Evolutionary conservation across 2,329 filamentous ascomycete species (phyloP).

Genomic region (Fusarium fracticaudum): DNA sequence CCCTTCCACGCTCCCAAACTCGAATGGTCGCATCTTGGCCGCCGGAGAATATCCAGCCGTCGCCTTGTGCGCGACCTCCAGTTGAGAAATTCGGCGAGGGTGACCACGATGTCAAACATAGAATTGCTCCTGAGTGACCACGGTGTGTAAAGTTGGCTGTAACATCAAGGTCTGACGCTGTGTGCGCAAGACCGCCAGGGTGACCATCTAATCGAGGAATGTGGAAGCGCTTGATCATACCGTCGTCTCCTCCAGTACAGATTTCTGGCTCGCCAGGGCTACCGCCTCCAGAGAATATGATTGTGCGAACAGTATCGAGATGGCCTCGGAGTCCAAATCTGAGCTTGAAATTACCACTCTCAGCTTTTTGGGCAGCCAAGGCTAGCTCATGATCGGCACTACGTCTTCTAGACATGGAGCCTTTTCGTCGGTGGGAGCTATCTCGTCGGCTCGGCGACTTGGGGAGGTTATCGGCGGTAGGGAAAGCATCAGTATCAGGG

Average conservation of each 20-base stretch:
- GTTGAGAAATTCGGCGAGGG: constrained; percentile 89
- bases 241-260: constrained; percentile 94
- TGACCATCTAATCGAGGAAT: constrained; percentile 81
- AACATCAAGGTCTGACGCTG: constrained; percentile 85
- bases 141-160: constrained; percentile 94
- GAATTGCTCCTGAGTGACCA: constrained; percentile 90
- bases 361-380: constrained; percentile 65
- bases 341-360: constrained; percentile 86
- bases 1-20: constrained; percentile 93
- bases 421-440: constrained; percentile 80
- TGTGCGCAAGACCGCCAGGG: constrained; percentile 55
- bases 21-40: constrained; percentile 93
- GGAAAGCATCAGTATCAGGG: constrained; percentile 89
- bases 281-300: constrained; percentile 96
- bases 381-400: constrained; percentile 74
- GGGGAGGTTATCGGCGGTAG: constrained; percentile 79
- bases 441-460: constrained; percentile 81
- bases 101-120: constrained; percentile 86
- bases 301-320: constrained; percentile 89
- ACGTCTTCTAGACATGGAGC: constrained; percentile 77
- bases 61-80: constrained; percentile 85
- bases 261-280: constrained; percentile 96
- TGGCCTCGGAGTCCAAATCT: constrained; percentile 92
- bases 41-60: constrained; percentile 98
- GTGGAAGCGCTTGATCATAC: constrained; percentile 95